These are phyloP conservation scores for Rhodotorula sp. DNA, from an alignment of 1,284 basidiomycete genomes.

Conservation along the genomic window DNA sequence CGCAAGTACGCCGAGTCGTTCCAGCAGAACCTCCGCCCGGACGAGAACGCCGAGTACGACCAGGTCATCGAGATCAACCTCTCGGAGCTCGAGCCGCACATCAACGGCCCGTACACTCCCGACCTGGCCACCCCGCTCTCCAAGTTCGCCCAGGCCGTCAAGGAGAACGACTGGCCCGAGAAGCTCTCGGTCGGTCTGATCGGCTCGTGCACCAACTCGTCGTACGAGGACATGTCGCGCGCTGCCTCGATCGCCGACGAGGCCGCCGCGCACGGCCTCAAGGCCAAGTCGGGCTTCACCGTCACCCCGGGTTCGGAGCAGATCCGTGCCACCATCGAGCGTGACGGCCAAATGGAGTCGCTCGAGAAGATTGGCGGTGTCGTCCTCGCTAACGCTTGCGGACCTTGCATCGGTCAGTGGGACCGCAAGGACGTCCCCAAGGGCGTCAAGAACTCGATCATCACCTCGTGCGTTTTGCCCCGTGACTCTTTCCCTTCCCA, in stretches of 20 bases:
- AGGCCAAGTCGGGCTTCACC: conserved; percentile 90
- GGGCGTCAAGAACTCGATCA: conserved; percentile 86
- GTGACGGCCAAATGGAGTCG: conserved; percentile 86
- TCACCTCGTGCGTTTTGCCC: background rate
- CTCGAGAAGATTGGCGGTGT: conserved; percentile 87
- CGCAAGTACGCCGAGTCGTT: conserved; percentile 87
- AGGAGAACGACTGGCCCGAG: conserved; percentile 93
- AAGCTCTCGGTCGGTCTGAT: conserved; percentile 97
- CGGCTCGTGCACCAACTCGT: conserved; percentile 99
- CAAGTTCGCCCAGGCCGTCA: conserved; percentile 86
- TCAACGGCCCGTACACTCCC: conserved; percentile 98
- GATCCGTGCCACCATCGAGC: conserved; percentile 93
- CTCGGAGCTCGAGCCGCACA: conserved; percentile 94
- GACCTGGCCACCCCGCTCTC: conserved; percentile 95
- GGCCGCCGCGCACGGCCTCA: conserved; percentile 80
- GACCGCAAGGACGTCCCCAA: conserved; percentile 94
- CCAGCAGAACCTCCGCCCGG: conserved; percentile 86
- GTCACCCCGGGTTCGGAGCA: conserved; percentile 98
- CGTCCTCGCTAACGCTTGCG: conserved; percentile 97
- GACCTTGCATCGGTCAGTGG: conserved; percentile 99
- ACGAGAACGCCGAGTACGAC: conserved; percentile 90
- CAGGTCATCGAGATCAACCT: conserved; percentile 92
- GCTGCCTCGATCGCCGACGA: conserved; percentile 90
- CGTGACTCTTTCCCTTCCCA: background rate
- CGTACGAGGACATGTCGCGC: conserved; percentile 99